Percentiles rank a stretch among this genome's conserved stretches.
These are phyloP conservation scores for Fusarium sarcochroum DNA, from an alignment of 2,329 filamentous ascomycete species.

Conservation along the genomic window DNA sequence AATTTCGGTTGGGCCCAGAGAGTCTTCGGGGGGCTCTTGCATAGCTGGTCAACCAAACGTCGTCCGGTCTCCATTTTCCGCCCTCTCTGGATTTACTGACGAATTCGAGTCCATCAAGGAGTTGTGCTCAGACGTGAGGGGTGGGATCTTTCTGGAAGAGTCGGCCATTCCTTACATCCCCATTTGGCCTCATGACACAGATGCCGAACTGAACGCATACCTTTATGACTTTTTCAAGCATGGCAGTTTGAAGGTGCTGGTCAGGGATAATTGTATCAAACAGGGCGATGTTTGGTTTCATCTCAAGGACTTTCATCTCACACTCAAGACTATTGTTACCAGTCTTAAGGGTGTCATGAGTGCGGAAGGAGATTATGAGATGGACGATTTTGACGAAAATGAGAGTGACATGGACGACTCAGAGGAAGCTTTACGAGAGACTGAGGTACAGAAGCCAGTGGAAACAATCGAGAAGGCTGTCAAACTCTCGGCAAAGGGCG, in stretches of 20 bases:
- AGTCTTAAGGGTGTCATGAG: slow-evolving; percentile 69
- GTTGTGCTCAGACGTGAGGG: slow-evolving; percentile 74
- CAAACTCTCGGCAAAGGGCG: slow-evolving; percentile 6
- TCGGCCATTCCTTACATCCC: slow-evolving; percentile 78
- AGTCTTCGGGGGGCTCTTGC: neutral
- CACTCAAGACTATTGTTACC: slow-evolving; percentile 80
- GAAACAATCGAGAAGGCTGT: neutral
- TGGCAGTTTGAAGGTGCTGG: slow-evolving; percentile 72
- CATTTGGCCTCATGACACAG: slow-evolving; percentile 69
- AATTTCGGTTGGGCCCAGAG: slow-evolving; percentile 57
- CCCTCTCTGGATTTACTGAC: slow-evolving; percentile 78
- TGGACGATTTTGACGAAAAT: slow-evolving; percentile 53
- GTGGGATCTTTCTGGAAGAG: slow-evolving; percentile 81
- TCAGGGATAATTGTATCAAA: slow-evolving; percentile 75
- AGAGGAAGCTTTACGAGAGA: slow-evolving; percentile 33
- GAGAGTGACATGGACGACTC: slow-evolving; percentile 41
- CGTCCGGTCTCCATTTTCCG: slow-evolving; percentile 77
- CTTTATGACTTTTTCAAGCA: slow-evolving; percentile 84
- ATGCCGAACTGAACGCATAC: slow-evolving; percentile 72
- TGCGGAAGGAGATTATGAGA: slow-evolving; percentile 54
- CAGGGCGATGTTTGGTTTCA: slow-evolving; percentile 79
- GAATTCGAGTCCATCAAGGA: slow-evolving; percentile 75
- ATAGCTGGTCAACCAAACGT: slow-evolving; percentile 50
- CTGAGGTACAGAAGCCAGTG: neutral
- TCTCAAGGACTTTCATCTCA: slow-evolving; percentile 70